These are phyloP conservation scores for Mimosa pudica DNA, from an alignment of 306 rosid species.

Conservation along the genomic window DNA sequence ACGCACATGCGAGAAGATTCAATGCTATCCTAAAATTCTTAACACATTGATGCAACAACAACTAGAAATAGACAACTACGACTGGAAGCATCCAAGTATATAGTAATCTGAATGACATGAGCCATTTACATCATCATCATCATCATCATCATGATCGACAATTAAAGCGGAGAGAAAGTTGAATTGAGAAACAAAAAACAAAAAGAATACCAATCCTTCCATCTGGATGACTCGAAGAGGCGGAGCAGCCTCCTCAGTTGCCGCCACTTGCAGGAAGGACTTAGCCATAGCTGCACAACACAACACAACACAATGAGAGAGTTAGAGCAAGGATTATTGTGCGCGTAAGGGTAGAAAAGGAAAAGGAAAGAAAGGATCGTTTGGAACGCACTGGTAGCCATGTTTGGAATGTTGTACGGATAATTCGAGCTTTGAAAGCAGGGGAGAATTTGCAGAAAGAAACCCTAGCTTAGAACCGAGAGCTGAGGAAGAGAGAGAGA, in stretches of 20 bases:
- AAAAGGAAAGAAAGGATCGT: background rate
- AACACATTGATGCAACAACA: slow-evolving; percentile 18
- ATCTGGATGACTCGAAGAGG: slow-evolving; percentile 95
- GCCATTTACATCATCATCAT: background rate
- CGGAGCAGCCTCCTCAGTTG: slow-evolving; percentile 84
- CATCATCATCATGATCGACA: background rate
- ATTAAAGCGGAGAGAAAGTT: background rate
- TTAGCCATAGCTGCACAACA: slow-evolving; percentile 59
- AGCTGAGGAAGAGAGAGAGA: background rate
- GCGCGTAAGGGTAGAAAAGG: background rate
- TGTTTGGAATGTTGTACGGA: background rate
- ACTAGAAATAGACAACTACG: slow-evolving; percentile 2
- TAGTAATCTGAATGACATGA: background rate
- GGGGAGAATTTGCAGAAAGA: slow-evolving; percentile 2
- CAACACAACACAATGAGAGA: slow-evolving; percentile 6
- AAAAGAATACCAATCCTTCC: slow-evolving; percentile 73
- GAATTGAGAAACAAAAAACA: background rate
- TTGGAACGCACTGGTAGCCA: slow-evolving; percentile 39
- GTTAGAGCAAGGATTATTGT: background rate
- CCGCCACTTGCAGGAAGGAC: slow-evolving; percentile 88
- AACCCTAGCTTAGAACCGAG: slow-evolving; percentile 5
- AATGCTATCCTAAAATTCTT: background rate
- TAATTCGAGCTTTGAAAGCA: background rate
- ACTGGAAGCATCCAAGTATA: background rate
- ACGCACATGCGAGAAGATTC: background rate